A percentile compares a stretch with the other conserved stretches of the same genome.
Evolutionary conservation across 2,329 filamentous ascomycete genomes (phyloP).

Genomic region (Phaeosphaeriaceae sp.): DNA sequence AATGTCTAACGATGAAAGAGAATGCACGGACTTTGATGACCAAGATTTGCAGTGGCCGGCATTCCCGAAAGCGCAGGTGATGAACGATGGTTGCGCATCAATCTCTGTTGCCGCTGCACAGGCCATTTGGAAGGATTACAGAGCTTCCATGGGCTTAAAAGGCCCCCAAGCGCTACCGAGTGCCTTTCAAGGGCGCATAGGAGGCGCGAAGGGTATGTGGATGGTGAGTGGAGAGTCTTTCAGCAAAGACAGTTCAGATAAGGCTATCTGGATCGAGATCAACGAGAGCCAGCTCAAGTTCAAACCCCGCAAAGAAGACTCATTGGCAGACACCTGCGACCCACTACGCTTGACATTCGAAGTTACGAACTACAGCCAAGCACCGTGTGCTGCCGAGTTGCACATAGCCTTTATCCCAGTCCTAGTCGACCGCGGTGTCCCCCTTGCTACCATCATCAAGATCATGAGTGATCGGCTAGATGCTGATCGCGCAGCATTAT

Average conservation of each 20-base stretch:
- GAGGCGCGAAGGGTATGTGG: conserved; percentile 80
- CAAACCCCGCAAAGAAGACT: conserved; percentile 56
- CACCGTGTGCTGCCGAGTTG: conserved; percentile 62
- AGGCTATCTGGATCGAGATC: conserved; percentile 76
- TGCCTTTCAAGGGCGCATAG: conserved; percentile 73
- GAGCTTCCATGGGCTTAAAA: conserved; percentile 54
- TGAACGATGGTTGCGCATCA: conserved; percentile 66
- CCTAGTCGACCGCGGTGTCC: conserved; percentile 66
- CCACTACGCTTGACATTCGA: conserved; percentile 70
- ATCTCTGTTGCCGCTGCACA: conserved; percentile 70
- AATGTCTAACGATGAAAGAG: conserved; percentile 39
- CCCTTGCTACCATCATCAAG: conserved; percentile 55
- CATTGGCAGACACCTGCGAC: conserved; percentile 54
- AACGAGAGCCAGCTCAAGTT: conserved; percentile 75
- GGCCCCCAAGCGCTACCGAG: conserved; percentile 67
- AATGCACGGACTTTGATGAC: conserved; percentile 50
- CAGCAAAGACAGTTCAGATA: conserved; percentile 49
- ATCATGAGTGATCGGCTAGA: conserved; percentile 62
- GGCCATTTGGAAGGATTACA: conserved; percentile 62
- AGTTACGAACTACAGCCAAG: conserved; percentile 60
- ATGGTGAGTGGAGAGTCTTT: conserved; percentile 64
- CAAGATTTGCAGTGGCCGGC: conserved; percentile 27
- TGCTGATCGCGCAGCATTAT: conserved; percentile 61
- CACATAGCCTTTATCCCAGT: conserved; percentile 76
- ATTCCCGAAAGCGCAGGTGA: conserved; percentile 33